A percentile compares a stretch with the other conserved stretches of the same genome.
These are phyloP conservation scores for Hevea brasiliensis DNA, from an alignment of 345 rosid species.

Conservation along the genomic window DNA sequence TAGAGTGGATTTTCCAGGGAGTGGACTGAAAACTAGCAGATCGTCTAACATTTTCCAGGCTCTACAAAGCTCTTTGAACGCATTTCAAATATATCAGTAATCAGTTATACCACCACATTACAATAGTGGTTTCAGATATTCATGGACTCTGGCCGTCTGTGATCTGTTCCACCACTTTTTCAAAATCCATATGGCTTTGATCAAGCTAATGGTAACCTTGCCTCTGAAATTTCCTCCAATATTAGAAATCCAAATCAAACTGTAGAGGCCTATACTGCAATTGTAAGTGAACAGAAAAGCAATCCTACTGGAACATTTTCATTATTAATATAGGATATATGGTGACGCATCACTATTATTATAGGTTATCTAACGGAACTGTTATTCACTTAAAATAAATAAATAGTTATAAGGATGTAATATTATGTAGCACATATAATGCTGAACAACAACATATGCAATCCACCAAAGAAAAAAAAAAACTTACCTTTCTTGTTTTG, in stretches of 20 bases:
- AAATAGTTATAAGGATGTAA: not conserved
- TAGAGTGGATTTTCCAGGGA: not conserved
- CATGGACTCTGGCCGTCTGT: no score
- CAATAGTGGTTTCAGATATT: no score
- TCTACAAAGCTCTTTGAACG: no score
- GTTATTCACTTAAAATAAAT: not conserved
- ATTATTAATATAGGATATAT: not conserved
- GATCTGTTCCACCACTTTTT: no score
- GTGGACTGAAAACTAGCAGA: no score
- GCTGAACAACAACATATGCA: not conserved
- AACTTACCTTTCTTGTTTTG: slow-evolving; percentile 37
- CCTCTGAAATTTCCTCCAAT: not conserved
- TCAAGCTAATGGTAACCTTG: not conserved
- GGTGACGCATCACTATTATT: not conserved
- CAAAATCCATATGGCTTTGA: no score
- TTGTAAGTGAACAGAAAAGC: not conserved
- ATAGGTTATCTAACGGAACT: not conserved
- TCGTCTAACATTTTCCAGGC: no score
- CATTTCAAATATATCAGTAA: no score
- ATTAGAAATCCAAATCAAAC: not conserved
- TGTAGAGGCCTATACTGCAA: not conserved
- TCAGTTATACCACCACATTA: no score
- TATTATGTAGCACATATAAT: not conserved
- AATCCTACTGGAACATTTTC: not conserved
- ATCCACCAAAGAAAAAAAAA: not conserved